Conservation (phyloP, 345 rosid genomes). For the Cardamine resedifolia region DNA sequence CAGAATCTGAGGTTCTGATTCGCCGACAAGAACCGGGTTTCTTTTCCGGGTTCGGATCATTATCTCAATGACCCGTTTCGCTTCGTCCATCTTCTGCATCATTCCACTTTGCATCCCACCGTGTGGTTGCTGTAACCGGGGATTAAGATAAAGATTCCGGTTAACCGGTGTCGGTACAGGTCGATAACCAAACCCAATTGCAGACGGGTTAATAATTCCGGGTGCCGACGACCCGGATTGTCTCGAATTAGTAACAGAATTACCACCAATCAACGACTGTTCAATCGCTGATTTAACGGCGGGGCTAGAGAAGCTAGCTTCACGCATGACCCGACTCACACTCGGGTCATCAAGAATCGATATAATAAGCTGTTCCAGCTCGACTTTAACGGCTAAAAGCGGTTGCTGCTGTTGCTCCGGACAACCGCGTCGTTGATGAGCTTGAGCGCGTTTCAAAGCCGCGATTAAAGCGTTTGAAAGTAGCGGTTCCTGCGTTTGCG, state of each 20-base stretch:
- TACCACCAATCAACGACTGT: slow-evolving; percentile 50
- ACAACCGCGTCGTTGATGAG: slow-evolving; percentile 97
- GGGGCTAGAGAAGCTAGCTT: slow-evolving; percentile 96
- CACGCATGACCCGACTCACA: slow-evolving; percentile 97
- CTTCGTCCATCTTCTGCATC: slow-evolving; percentile 62
- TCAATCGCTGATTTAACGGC: slow-evolving; percentile 91
- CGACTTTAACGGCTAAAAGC: slow-evolving; percentile 86
- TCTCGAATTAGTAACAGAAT: slow-evolving; percentile 33
- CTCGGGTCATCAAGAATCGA: slow-evolving; percentile 98
- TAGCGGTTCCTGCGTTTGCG: slow-evolving; percentile 60
- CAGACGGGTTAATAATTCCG: slow-evolving; percentile 35
- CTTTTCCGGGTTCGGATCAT: slow-evolving; percentile 60
- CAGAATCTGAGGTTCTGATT: slow-evolving; percentile 66
- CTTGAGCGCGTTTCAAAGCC: slow-evolving; percentile 95
- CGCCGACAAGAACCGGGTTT: slow-evolving; percentile 93
- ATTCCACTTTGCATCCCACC: slow-evolving; percentile 43
- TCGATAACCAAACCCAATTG: slow-evolving; percentile 70
- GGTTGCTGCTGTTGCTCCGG: slow-evolving; percentile 99
- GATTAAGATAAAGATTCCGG: slow-evolving; percentile 73
- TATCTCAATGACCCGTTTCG: slow-evolving; percentile 63
- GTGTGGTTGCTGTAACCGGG: slow-evolving; percentile 71
- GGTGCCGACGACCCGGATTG: slow-evolving; percentile 34
- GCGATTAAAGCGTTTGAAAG: slow-evolving; percentile 98
- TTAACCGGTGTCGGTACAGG: slow-evolving; percentile 39
- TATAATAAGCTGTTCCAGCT: slow-evolving; percentile 94